Conservation (phyloP, 257 asterid genomes). For the Nicotiana sylvestris region DNA sequence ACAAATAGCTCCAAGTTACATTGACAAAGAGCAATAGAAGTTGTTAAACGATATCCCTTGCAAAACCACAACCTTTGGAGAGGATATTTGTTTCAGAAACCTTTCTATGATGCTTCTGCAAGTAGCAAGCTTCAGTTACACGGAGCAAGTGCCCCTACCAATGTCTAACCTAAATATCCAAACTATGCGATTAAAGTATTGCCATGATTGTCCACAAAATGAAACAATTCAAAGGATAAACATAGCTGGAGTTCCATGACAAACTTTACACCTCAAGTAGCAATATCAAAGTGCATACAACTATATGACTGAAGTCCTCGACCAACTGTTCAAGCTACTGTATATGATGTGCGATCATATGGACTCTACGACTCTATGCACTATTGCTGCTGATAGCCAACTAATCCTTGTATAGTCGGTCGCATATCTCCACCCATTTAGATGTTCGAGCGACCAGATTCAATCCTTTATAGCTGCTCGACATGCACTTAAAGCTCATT, state of each 20-base stretch:
- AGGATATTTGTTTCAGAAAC: background rate
- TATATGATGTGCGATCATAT: background rate
- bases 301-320: background rate
- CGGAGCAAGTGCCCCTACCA: background rate
- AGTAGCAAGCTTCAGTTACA: background rate
- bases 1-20: background rate
- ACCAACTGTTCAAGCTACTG: background rate
- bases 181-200: background rate
- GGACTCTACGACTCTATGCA: background rate
- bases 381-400: background rate
- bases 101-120: background rate
- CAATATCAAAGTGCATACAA: background rate
- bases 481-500: background rate
- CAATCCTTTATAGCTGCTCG: constrained; percentile 7
- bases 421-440: background rate
- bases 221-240: background rate
- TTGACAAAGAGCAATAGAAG: background rate
- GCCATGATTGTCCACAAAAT: background rate
- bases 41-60: background rate
- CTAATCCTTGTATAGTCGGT: background rate
- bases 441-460: background rate
- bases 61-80: background rate
- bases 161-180: background rate
- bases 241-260: background rate
- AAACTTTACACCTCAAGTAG: background rate